Evolutionary conservation across 768 basidiomycete genomes (phyloP), one percentile per base, ranked within the genome.

Genomic region (Melanogaster broomeanus): DNA sequence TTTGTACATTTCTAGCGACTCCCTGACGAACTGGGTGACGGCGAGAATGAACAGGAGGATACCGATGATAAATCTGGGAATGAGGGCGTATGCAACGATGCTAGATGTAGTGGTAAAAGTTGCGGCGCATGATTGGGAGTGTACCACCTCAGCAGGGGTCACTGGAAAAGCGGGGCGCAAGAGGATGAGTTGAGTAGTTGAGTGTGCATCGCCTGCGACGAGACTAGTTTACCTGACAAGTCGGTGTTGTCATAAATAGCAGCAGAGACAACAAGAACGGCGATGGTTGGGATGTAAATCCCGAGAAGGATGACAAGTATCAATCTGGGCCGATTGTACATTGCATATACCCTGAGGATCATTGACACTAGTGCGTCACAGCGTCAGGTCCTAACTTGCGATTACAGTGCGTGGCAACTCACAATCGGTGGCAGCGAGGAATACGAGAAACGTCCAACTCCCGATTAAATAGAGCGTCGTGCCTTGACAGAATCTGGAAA

Each of bases 341-440:
- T 61, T 16, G 56, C 46, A 19, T 42, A 48, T 2, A 61, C 48
- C 13, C 59, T 59, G 11, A 62, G 39, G 18, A 59, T 48, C 61
- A 62, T 62, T 34, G 61, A 40, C 3, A 62, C 60, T 62, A 16
- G 21, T 13, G 6, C 12, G 10, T 28, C 4, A 16, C 28, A 12
- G 19, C 3, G 6, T 9, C 56, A 11, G 47, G n/a, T 13, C 30
- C 3, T 6, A 18, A 24, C 19, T 15, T n/a, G 0, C n/a, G 5
- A 42, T 9, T 5, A n/a, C 10, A 6, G 18, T 22, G 34, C 0
- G 19, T 24, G 21, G n/a, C n/a, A 16, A 48, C 61, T 55, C 48
- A 63, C 61, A 1, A 45, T 63, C 55, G 1, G 51, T 51, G 16
- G 49, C 51, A 28, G 37, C 51, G 0, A 57, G 19, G 25, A 62